Percentiles rank a stretch among this genome's conserved stretches.
Conservation (phyloP, 805 yeast genomes). For the Saccharomycopsis oosterbeekiorum region DNA sequence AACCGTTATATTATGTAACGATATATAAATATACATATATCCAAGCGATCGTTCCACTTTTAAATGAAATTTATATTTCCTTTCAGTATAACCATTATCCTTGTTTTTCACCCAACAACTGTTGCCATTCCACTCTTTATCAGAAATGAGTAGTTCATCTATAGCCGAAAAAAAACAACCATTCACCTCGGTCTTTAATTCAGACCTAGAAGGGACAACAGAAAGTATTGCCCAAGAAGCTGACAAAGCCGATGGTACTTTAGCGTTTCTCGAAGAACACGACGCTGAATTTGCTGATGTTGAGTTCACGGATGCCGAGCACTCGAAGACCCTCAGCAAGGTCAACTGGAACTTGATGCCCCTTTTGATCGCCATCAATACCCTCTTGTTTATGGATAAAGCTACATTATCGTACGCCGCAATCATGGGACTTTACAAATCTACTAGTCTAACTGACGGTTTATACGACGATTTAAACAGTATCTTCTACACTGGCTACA, state of each 20-base stretch:
- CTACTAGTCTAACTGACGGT: conserved; percentile 29
- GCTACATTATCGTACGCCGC: conserved; percentile 41
- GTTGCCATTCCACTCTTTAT: too few relatives aligned
- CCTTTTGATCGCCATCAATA: conserved; percentile 31
- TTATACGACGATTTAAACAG: conserved; percentile 14
- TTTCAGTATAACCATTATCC: too few relatives aligned
- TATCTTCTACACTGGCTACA: conserved; percentile 14
- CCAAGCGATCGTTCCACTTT: too few relatives aligned
- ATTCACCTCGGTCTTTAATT: not conserved
- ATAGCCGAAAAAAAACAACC: not conserved
- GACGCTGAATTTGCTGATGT: conserved; percentile 28
- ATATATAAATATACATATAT: too few relatives aligned
- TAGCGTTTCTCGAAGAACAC: conserved; percentile 28
- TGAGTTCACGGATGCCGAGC: conserved; percentile 32
- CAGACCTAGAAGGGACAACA: not conserved
- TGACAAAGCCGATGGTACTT: conserved; percentile 29
- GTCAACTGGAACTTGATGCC: conserved; percentile 30
- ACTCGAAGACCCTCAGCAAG: conserved; percentile 30
- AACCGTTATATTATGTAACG: too few relatives aligned
- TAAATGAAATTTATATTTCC: too few relatives aligned
- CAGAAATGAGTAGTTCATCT: not conserved
- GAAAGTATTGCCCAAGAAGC: not conserved
- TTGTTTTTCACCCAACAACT: too few relatives aligned
- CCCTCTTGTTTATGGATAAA: conserved; percentile 37
- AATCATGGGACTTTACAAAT: conserved; percentile 38